These are phyloP conservation scores for Metschnikowia picachoensis DNA, from an alignment of 805 yeast genomes.

Conservation along the genomic window DNA sequence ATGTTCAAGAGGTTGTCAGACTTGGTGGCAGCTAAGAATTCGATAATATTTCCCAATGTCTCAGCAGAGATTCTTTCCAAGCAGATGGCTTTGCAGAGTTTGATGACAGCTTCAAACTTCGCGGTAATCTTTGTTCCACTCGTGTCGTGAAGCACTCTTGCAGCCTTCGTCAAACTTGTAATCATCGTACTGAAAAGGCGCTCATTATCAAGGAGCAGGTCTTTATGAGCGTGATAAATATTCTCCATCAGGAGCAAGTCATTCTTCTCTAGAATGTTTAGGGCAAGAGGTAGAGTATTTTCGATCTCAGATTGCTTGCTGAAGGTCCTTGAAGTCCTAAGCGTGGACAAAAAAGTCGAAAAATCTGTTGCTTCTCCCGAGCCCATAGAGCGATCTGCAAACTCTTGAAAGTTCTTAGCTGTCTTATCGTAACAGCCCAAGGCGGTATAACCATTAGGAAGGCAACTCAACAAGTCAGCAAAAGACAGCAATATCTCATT, in stretches of 20 bases:
- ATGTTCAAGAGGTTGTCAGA: constrained; percentile 24
- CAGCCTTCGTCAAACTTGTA: constrained; percentile 17
- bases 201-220: constrained; percentile 11
- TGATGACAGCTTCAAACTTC: constrained; percentile 24
- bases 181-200: constrained; percentile 11
- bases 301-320: neutral
- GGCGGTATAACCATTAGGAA: constrained; percentile 23
- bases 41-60: constrained; percentile 24
- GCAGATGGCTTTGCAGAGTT: constrained; percentile 22
- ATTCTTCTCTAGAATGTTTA: constrained; percentile 9
- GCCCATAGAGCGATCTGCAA: constrained; percentile 13
- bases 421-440: constrained; percentile 19
- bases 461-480: constrained; percentile 17
- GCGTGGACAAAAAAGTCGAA: constrained; percentile 21
- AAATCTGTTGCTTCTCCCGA: constrained; percentile 18
- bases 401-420: constrained; percentile 16
- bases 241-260: constrained; percentile 17
- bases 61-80: constrained; percentile 19
- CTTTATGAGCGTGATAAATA: constrained; percentile 9
- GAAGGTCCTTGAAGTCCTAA: constrained; percentile 8
- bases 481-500: constrained; percentile 15
- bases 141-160: constrained; percentile 3
- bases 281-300: constrained; percentile 5
- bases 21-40: constrained; percentile 23
- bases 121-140: constrained; percentile 1